phyloP scores from a whole-genome alignment of 2,329 filamentous ascomycete genomes.

The Westerdykella aurantiaca region DNA sequence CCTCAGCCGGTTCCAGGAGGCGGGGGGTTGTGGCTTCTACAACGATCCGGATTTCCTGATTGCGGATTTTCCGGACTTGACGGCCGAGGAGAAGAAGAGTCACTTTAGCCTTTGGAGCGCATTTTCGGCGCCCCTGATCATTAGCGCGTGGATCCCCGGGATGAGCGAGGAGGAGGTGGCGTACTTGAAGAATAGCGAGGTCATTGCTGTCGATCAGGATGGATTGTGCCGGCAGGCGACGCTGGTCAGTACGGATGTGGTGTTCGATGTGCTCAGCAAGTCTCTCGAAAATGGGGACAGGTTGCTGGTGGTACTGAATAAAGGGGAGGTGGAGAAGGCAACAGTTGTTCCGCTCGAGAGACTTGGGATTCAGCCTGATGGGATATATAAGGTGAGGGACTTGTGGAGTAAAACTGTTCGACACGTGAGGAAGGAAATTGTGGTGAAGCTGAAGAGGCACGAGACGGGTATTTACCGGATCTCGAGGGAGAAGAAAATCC shows the following conservation, averaged over 20 bases:
- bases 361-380: slow-evolving; percentile 33
- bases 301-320: slow-evolving; percentile 45
- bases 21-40: slow-evolving; percentile 29
- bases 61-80: slow-evolving; percentile 32
- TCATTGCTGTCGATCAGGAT: slow-evolving; percentile 44
- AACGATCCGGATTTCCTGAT: slow-evolving; percentile 40
- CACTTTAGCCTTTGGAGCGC: slow-evolving; percentile 36
- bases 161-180: slow-evolving; percentile 23
- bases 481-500: slow-evolving; percentile 15
- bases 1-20: slow-evolving; percentile 37
- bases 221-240: slow-evolving; percentile 43
- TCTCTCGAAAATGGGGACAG: slow-evolving; percentile 45
- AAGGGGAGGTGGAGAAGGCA: slow-evolving; percentile 27
- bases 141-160: slow-evolving; percentile 39
- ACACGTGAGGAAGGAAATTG: slow-evolving; percentile 18
- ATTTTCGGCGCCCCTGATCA: slow-evolving; percentile 35
- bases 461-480: slow-evolving; percentile 43
- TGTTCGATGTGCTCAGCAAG: slow-evolving; percentile 45
- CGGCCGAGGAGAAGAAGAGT: slow-evolving; percentile 32
- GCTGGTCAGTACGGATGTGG: slow-evolving; percentile 41
- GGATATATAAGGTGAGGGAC: slow-evolving; percentile 35
- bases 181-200: slow-evolving; percentile 33
- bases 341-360: slow-evolving; percentile 32
- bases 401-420: slow-evolving; percentile 40
- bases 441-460: slow-evolving; percentile 32